Percentiles rank a stretch among this genome's conserved stretches.
Evolutionary conservation across 2,329 filamentous ascomycete species (phyloP).

Genomic region (Colletotrichum sp.): DNA sequence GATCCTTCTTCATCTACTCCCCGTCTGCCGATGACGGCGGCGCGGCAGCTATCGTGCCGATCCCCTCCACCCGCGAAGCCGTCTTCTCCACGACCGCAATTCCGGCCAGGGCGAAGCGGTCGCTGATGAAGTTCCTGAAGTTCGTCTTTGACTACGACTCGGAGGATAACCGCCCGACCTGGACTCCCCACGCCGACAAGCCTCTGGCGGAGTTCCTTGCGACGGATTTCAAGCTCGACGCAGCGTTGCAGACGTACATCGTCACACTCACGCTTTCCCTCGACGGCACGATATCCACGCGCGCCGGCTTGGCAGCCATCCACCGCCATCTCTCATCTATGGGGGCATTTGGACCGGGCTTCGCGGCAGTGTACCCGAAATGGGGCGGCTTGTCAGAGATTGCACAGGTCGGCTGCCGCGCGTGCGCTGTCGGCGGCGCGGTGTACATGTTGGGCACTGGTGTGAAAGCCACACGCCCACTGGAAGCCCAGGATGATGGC

Average conservation of each 20-base stretch:
- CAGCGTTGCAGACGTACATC: slow-evolving; percentile 67
- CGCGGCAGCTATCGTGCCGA: slow-evolving; percentile 61
- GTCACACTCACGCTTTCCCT: slow-evolving; percentile 76
- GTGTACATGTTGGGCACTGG: slow-evolving; percentile 86
- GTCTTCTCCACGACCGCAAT: slow-evolving; percentile 82
- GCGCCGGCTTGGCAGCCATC: slow-evolving; percentile 74
- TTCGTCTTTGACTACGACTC: slow-evolving; percentile 78
- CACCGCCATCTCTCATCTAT: slow-evolving; percentile 84
- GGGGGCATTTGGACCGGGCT: slow-evolving; percentile 86
- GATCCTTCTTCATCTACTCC: slow-evolving; percentile 85
- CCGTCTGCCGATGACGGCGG: slow-evolving; percentile 26
- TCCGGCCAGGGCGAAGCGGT: slow-evolving; percentile 80
- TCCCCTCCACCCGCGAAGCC: slow-evolving; percentile 91
- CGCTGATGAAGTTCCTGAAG: slow-evolving; percentile 92
- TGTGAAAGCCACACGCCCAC: slow-evolving; percentile 45
- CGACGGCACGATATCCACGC: slow-evolving; percentile 65
- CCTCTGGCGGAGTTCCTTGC: slow-evolving; percentile 65
- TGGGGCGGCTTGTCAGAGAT: slow-evolving; percentile 92
- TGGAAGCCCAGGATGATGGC: slow-evolving; percentile 28
- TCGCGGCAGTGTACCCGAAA: slow-evolving; percentile 88
- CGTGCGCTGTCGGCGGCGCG: slow-evolving; percentile 87
- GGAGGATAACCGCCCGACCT: slow-evolving; percentile 58
- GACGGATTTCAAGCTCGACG: slow-evolving; percentile 70
- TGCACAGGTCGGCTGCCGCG: slow-evolving; percentile 88
- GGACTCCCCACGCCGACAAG: slow-evolving; percentile 60